phyloP scores from a whole-genome alignment of 2,329 filamentous ascomycete species.

The Microcyclosporella mali region DNA sequence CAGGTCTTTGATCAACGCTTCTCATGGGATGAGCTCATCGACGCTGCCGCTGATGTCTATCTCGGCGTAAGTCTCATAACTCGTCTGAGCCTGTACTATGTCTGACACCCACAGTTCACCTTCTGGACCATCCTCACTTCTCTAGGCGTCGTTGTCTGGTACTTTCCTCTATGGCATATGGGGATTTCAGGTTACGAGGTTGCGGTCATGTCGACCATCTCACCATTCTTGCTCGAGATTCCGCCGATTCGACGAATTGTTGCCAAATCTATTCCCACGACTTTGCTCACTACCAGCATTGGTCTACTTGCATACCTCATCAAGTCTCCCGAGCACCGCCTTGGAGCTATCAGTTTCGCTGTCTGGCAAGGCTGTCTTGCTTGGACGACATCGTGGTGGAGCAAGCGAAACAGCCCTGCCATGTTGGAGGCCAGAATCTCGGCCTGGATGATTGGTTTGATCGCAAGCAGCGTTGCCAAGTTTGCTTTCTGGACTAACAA shows the following conservation, averaged over 20 bases:
- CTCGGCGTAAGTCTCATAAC: conserved; percentile 62
- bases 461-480: conserved; percentile 81
- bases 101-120: conserved; percentile 56
- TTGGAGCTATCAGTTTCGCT: conserved; percentile 75
- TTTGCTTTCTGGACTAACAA: conserved; percentile 94
- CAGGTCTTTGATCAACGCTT: conserved; percentile 67
- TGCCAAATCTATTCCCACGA: conserved; percentile 53
- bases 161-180: conserved; percentile 98
- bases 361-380: conserved; percentile 74
- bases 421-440: conserved; percentile 76
- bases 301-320: conserved; percentile 77
- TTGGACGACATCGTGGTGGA: conserved; percentile 76
- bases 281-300: conserved; percentile 70
- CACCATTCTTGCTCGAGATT: conserved; percentile 72
- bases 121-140: conserved; percentile 96
- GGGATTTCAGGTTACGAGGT: conserved; percentile 95
- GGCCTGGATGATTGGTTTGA: conserved; percentile 73
- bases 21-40: conserved; percentile 66
- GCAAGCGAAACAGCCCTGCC: conserved; percentile 65
- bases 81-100: background rate
- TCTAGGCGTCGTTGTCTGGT: conserved; percentile 86
- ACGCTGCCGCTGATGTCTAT: conserved; percentile 83
- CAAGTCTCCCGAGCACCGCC: conserved; percentile 63
- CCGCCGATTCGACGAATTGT: conserved; percentile 61
- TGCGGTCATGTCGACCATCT: conserved; percentile 75